Evolutionary conservation across 352 stramenopile genomes (phyloP), one percentile per base, ranked within the genome.

Genomic region (Blastocystis sp.): DNA sequence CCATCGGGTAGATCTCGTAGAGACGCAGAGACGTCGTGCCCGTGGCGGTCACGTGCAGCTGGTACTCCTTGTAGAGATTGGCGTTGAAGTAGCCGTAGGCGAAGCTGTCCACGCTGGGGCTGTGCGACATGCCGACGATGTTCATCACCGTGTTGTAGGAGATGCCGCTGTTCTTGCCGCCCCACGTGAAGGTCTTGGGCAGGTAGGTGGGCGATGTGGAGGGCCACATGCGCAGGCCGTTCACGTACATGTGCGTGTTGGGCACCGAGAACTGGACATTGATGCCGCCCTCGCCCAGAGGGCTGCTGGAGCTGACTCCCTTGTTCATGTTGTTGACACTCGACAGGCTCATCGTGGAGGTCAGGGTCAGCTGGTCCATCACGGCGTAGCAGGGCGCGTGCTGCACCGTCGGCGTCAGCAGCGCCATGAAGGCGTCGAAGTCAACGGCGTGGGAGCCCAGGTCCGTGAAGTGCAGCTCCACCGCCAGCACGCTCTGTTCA

Each of bases 371-470:
- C 5, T 14, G 5, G 5, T 56, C 48, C 48, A 14, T 56, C 5
- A 56, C 14, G 5, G 48, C 48, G 43, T 64, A 79, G 38, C 69
- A 79, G 28, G n/a, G 56, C 0, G 43, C 5, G 28, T 62, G 21
- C 0, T 23, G 56, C 21, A 38, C 38, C 7, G 41, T 62, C n/a
- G 69, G 48, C 0, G 69, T 40, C 11, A 61, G 60, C 0, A 79
- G 40, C 34, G 69, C 69, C 43, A 79, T 62, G 21, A 28, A 79
- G 48, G 69, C 48, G 23, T 79, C 48, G 56, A 79, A 79, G 69
- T 79, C 41, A 1, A 79, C 43, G 38, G 23, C 17, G 4, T 10
- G 34, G 14, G 66, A 40, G 28, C 2, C 45, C 3, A 41, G 21
- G 28, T 34, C 28, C 2, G 60, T 34, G 56, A 69, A 53, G 48